Evolutionary conservation across 805 yeast species (phyloP).

Genomic region (Metschnikowia similis): DNA sequence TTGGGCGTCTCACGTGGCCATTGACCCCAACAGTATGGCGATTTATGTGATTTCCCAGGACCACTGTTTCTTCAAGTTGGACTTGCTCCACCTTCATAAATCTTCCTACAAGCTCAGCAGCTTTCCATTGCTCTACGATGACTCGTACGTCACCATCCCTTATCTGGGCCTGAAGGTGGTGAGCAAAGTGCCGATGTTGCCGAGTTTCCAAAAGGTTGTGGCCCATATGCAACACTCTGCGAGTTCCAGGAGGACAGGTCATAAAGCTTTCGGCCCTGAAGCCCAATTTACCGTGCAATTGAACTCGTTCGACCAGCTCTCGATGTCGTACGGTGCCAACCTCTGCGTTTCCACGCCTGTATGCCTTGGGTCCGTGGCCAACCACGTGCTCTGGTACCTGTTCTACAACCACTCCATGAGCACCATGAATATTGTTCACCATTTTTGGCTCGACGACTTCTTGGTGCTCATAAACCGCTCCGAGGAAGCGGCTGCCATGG

Average conservation of each 20-base stretch:
- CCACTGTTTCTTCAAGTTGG: slow-evolving; percentile 20
- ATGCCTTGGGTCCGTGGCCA: slow-evolving; percentile 14
- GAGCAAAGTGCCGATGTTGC: slow-evolving; percentile 27
- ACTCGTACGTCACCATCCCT: slow-evolving; percentile 24
- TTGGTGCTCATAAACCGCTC: slow-evolving; percentile 32
- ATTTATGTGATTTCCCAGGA: slow-evolving; percentile 16
- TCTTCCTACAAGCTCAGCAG: slow-evolving; percentile 3
- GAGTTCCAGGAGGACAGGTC: background rate
- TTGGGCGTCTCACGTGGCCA: slow-evolving; percentile 19
- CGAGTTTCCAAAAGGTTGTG: slow-evolving; percentile 26
- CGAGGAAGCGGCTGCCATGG: slow-evolving; percentile 19
- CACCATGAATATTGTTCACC: slow-evolving; percentile 30
- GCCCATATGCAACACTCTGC: slow-evolving; percentile 16
- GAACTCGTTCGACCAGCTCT: slow-evolving; percentile 12
- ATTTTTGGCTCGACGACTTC: slow-evolving; percentile 33
- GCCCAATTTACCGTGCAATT: slow-evolving; percentile 19
- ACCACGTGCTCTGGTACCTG: slow-evolving; percentile 39
- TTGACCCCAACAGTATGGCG: slow-evolving; percentile 25
- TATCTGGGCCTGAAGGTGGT: slow-evolving; percentile 12
- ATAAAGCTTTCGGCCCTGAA: background rate
- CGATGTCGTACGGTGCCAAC: slow-evolving; percentile 11
- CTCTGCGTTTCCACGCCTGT: slow-evolving; percentile 16
- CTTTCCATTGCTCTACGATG: slow-evolving; percentile 21
- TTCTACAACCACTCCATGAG: slow-evolving; percentile 32
- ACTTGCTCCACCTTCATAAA: slow-evolving; percentile 14